phyloP scores from a whole-genome alignment of 225 moss, liverwort and hornwort genomes.

The Pleurozium schreberi region DNA sequence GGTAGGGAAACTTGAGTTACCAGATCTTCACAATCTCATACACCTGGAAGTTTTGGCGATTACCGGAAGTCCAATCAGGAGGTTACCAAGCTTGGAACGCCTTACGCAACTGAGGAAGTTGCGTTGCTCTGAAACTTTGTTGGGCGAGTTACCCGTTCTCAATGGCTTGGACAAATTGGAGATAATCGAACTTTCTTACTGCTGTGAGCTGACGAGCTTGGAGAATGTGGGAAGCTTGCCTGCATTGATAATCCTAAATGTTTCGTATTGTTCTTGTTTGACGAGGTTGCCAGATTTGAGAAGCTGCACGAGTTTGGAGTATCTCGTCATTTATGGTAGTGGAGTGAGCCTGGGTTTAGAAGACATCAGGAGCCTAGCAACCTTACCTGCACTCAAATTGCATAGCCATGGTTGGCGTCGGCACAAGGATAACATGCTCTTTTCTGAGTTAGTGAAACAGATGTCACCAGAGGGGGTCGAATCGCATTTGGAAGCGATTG shows the following conservation, averaged over 20 bases:
- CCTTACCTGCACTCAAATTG: background rate
- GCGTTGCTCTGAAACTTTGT: background rate
- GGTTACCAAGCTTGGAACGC: background rate
- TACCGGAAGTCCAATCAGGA: background rate
- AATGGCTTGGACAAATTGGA: background rate
- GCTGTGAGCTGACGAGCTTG: background rate
- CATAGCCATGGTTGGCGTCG: too few species aligned
- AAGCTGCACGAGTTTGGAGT: background rate
- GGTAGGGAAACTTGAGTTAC: background rate
- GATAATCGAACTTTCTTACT: accelerated
- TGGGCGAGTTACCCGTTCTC: background rate
- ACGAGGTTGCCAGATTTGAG: too few species aligned
- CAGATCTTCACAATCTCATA: background rate
- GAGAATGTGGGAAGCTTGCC: background rate
- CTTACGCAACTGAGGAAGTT: background rate
- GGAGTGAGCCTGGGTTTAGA: background rate
- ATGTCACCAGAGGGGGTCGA: too few species aligned
- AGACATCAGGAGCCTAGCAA: background rate
- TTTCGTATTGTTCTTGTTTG: background rate
- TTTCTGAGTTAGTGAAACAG: too few species aligned
- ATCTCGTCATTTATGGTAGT: background rate
- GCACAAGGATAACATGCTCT: background rate
- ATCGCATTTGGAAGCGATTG: too few species aligned
- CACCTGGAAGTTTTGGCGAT: background rate
- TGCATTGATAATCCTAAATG: background rate